These are phyloP conservation scores for Sisymbrium irio DNA, from an alignment of 345 rosid species.

Conservation along the genomic window DNA sequence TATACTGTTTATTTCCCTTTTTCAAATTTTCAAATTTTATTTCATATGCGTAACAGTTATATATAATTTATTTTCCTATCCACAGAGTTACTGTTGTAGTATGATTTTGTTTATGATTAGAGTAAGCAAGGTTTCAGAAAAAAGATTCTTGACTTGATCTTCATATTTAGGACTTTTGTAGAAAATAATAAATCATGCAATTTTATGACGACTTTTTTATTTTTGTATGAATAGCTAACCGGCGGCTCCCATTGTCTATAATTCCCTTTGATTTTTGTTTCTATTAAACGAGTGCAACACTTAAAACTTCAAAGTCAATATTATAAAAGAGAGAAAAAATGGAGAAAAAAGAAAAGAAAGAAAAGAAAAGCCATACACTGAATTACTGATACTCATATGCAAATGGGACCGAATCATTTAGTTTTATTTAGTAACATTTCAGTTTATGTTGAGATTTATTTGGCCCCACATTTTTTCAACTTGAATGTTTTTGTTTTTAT, in stretches of 20 bases:
- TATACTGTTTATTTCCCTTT: not conserved
- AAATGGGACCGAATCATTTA: conserved; percentile 17
- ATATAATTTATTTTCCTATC: not conserved
- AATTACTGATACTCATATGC: not conserved
- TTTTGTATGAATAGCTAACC: not conserved
- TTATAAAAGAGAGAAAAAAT: not conserved
- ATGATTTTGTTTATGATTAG: not conserved
- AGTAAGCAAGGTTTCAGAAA: not conserved
- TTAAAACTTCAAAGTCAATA: conserved; percentile 6
- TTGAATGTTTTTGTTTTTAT: not conserved
- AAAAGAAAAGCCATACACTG: too few relatives aligned
- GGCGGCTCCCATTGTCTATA: not conserved
- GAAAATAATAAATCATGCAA: not conserved
- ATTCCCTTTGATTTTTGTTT: not conserved
- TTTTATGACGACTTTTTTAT: not conserved
- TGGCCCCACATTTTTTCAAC: conserved; percentile 13
- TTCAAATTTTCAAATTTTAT: not conserved
- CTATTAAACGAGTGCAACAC: not conserved
- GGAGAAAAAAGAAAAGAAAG: not conserved
- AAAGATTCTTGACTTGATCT: not conserved
- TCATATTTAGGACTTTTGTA: not conserved
- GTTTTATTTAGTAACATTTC: conserved; percentile 17
- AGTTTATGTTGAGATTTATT: conserved; percentile 8
- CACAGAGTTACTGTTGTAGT: not conserved
- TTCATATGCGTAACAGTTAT: not conserved